Base-by-base conservation (phyloP, 2,329 filamentous ascomycete genomes). In the Colletotrichum sp. region DNA sequence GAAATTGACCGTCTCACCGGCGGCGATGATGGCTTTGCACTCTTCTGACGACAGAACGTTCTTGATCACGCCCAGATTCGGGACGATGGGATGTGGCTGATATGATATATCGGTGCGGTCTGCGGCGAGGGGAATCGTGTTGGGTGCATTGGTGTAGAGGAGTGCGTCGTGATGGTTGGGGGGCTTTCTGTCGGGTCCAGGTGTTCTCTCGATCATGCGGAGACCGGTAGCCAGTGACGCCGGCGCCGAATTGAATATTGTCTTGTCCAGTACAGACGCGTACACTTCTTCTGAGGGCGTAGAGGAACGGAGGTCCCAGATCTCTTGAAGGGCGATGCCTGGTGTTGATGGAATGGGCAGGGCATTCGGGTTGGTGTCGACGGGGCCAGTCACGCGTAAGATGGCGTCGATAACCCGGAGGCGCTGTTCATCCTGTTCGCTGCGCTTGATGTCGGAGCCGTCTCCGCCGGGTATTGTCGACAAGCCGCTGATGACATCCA, bases 111-210 rank as follows among this genome's bases (percentile, higher is more conserved):
- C 78, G 0, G 90, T 88, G 0, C 82, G 80, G 3, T 85, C 80
- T 4, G 85, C 77, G 0, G 87, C 85, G 3, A 94, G 86, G 0
- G 85, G 83, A 5, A 95, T 87, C 0, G 92, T 86, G 77, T 93
- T 87, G 2, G 92, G 88, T 36, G 86, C 80, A 0, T 92, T 91
- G 0, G 93, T 89, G 79, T 94, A 92, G 6, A 95, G 86, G 32
- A 94, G 87, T 1, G 93, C 93, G 1, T 90, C 89, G 80, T 94
- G 92, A 28, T 92, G 89, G 78, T 95, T 95, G 0, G 93, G 91
- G 2, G 93, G 93, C 78, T 94, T 94, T 32, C 93, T 89, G 28
- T 90, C 85, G 1, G 88, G 83, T 0, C 91, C 93, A 0, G 89
- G 87, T 0, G 89, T 94, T 3, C 87, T 91, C 78, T 94, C 92